Base-by-base conservation (phyloP, 495 filamentous ascomycete species). In the Cetradonia linearis region DNA sequence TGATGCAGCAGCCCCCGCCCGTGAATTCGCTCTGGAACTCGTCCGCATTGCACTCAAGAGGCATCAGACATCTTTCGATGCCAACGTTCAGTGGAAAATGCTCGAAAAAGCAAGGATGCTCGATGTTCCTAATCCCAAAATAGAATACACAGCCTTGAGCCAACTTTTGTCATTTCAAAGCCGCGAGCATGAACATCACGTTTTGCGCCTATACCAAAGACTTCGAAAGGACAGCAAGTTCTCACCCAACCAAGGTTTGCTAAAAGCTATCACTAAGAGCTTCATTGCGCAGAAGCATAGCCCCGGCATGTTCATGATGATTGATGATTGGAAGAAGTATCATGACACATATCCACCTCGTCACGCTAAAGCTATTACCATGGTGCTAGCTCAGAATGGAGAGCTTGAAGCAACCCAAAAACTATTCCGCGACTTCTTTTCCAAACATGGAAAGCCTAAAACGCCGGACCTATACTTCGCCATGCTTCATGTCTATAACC, bases 401-500 rank as follows among this genome's bases (percentile, higher is more conserved):
- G 75, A 85, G 60, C 69, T 78, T 20, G 66, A 71, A 11, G 66
- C 68, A 25, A 75, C 84, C 13, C 67, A 76, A 33, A 74, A 76
- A 42, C 70, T 88, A n/a, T 81, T 88, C 65, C 69, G 77, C 8
- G 77, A 86, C 58, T 75, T 72, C 20, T 76, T 76, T 47, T 60
- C 66, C 50, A 73, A 62, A 55, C 68, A 71, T 66, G 69, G 70
- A 50, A 68, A 65, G 10, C 78, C 74, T 18, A 60, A 56, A 20
- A 65, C 60, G 62, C 69, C 63, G 30, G 70, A 54, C 61, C 66
- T 73, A 55, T 67, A 78, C 20, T 73, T 69, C 27, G 76, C 76
- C 10, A 69, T 88, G 18, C 77, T 94, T 37, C 74, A 83, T 53
- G 84, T 83, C 5, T 77, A 91, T 69, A 83, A 87, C 5, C 76